Evolutionary conservation across 1,284 basidiomycete species (phyloP), one percentile per base, ranked within the genome.

Genomic region (Trametes pubescens): DNA sequence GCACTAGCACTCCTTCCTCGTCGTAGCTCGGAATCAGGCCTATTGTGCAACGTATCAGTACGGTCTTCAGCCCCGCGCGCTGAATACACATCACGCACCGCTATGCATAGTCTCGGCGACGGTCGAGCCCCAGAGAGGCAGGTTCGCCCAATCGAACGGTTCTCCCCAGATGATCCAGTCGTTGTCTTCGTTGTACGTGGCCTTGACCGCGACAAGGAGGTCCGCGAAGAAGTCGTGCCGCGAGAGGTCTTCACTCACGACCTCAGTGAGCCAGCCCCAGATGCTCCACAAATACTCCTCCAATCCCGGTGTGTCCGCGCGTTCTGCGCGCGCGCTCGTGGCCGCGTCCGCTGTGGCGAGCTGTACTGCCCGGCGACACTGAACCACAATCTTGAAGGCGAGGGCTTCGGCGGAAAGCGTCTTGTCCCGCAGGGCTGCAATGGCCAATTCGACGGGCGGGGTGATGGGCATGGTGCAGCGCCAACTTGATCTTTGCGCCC

Each of bases 121-220:
- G n/a, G 52, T 51, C 29, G 29, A 4, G 49, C 49, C 49, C 49
- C 49, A 68, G 10, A 68, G 4, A 9, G 61, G 49, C n/a, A 68
- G 59, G 11, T 62, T 13, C 7, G 52, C 55, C 69, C 69, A 68
- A 35, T 44, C 18, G 13, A 64, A 48, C 9, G 43, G 24, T 2
- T 16, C 8, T 0, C 62, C 52, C 69, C 69, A 70, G 14, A 70
- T 34, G 2, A 11, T 35, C 69, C 64, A 68, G 5, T 51, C 60
- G 6, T 59, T 58, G 13, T 58, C 66, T 8, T 61, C 49, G 8
- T 53, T 51, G 0, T 58, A 64, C 13, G 56, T 57, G 16, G 47
- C 57, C 40, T 64, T 57, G 24, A 70, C 26, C 2, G 60, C 64
- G 13, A 24, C 35, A 9, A 67, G 57, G 21, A 65, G 51, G n/a